A percentile compares a stretch with the other conserved stretches of the same genome.
Evolutionary conservation across 2,329 filamentous ascomycete species (phyloP).

Genomic region (Claviceps maximensis): DNA sequence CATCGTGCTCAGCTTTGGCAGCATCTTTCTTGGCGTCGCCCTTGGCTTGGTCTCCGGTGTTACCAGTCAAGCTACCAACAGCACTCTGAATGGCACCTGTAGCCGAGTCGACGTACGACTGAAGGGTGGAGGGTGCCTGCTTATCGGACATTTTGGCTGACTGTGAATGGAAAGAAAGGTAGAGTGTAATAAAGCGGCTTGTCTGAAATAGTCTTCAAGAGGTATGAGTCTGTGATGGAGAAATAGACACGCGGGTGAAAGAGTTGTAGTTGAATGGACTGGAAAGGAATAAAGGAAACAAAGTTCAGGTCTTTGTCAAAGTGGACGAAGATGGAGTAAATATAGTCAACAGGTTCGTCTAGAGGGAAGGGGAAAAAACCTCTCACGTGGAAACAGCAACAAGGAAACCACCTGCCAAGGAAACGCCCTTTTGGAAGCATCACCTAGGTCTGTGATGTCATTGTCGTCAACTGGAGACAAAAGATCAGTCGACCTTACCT

Average conservation of each 20-base stretch:
- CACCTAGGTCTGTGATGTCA: constrained; percentile 4
- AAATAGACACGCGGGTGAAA: not conserved
- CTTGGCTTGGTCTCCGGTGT: constrained; percentile 49
- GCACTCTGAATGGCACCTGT: constrained; percentile 59
- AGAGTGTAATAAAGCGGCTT: not conserved
- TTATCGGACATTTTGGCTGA: constrained; percentile 17
- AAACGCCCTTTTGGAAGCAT: not conserved
- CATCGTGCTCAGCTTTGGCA: constrained; percentile 53
- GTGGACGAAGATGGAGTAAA: not conserved
- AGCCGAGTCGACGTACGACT: constrained; percentile 64
- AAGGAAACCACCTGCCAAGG: not conserved
- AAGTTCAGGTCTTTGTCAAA: not conserved
- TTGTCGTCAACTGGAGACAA: not conserved
- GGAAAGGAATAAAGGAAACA: not conserved
- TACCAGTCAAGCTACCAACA: constrained; percentile 62
- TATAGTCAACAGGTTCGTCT: not conserved
- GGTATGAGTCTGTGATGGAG: not conserved
- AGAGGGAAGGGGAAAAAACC: not conserved
- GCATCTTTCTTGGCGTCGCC: constrained; percentile 51
- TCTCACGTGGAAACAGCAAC: not conserved
- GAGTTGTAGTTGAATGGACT: not conserved
- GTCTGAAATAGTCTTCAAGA: not conserved
- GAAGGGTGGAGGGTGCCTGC: constrained; percentile 52
- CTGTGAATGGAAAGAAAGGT: not conserved
- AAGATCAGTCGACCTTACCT: not conserved